phyloP scores from a whole-genome alignment of 352 stramenopile genomes.

The Globisporangium heterothallicum region DNA sequence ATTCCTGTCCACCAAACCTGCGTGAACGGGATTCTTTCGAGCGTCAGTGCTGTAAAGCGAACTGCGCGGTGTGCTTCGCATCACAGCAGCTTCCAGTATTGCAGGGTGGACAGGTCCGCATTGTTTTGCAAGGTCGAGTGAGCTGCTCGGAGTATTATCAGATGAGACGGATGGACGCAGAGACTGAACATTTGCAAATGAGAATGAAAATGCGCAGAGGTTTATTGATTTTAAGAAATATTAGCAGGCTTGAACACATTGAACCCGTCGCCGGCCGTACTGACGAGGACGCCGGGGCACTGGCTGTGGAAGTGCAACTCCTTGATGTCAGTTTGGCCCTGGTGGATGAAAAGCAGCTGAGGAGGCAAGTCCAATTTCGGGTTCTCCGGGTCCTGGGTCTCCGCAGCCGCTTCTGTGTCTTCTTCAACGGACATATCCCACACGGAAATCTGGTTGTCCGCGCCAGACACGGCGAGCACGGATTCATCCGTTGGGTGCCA shows the following conservation, averaged over 20 bases:
- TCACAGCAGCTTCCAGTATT: too few relatives aligned
- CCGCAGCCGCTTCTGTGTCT: slow-evolving; percentile 81
- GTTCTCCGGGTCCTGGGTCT: slow-evolving; percentile 33
- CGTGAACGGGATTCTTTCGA: too few relatives aligned
- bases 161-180: not conserved
- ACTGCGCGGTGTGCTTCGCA: too few relatives aligned
- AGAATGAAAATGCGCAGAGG: not conserved
- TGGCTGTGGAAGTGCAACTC: slow-evolving; percentile 99
- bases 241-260: slow-evolving; percentile 97
- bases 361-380: slow-evolving; percentile 91
- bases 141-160: too few relatives aligned
- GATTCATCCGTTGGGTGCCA: slow-evolving; percentile 99
- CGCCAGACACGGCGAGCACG: slow-evolving; percentile 92
- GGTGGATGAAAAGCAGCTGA: slow-evolving; percentile 99
- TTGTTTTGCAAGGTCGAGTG: too few relatives aligned
- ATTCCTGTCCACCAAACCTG: too few relatives aligned
- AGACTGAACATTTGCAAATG: not conserved
- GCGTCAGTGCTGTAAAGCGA: too few relatives aligned
- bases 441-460: slow-evolving; percentile 96
- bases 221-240: slow-evolving; percentile 67
- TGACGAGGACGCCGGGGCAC: slow-evolving; percentile 96
- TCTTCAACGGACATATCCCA: slow-evolving; percentile 99
- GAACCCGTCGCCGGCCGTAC: slow-evolving; percentile 95
- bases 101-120: too few relatives aligned
- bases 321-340: slow-evolving; percentile 98